Conservation (phyloP, 1,284 basidiomycete species). For the Austropuccinia psidii region DNA sequence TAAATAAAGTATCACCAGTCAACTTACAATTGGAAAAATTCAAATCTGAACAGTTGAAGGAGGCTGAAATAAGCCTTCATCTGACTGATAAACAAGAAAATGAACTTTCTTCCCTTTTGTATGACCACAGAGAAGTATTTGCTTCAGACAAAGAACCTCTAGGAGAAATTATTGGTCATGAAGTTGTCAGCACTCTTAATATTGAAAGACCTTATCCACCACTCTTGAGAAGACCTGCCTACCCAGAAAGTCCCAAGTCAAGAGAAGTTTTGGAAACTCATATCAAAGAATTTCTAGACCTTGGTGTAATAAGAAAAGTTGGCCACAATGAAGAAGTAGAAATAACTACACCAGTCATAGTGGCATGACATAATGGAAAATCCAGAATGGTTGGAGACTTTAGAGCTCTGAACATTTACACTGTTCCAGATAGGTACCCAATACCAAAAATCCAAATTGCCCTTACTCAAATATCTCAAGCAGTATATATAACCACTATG, state of each 20-base stretch:
- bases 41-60: no score
- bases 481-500: not conserved
- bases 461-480: not conserved
- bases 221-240: not conserved
- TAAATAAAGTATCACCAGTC: no score
- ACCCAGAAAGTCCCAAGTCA: slow-evolving; percentile 5
- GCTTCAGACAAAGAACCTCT: not conserved
- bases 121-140: not conserved
- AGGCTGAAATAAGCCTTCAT: no score
- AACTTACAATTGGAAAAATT: no score
- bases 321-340: not conserved
- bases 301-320: not conserved
- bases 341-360: slow-evolving; percentile 6
- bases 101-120: not conserved
- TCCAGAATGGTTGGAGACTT: not conserved
- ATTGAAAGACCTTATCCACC: slow-evolving; percentile 13
- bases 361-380: slow-evolving; percentile 4
- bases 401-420: not conserved
- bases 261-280: not conserved
- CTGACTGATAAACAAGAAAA: no score
- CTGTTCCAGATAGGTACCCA: slow-evolving; percentile 8
- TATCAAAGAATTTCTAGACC: not conserved
- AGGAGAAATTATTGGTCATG: not conserved
- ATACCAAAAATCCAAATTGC: not conserved
- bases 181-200: not conserved